Evolutionary conservation across 208 protist genomes (phyloP).

Genomic region (Trypanosoma congolense): DNA sequence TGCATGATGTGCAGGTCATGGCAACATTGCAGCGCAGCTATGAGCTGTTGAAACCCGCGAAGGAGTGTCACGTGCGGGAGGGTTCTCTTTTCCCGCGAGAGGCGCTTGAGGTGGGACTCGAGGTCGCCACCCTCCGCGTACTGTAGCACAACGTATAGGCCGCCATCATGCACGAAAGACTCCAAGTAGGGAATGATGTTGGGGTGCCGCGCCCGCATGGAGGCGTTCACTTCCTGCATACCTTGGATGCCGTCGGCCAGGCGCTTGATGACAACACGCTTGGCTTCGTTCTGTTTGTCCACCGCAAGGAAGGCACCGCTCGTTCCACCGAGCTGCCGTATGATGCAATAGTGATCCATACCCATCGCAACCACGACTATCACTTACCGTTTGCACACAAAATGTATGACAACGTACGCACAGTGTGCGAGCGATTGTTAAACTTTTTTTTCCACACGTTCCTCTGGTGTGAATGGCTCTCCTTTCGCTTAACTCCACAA

Average conservation of each 20-base stretch:
- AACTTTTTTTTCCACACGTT: no score
- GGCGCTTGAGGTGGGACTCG: slow-evolving; percentile 45
- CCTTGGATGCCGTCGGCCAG: slow-evolving; percentile 51
- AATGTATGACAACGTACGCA: no score
- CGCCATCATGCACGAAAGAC: slow-evolving; percentile 59
- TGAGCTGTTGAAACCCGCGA: slow-evolving; percentile 70
- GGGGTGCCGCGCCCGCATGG: slow-evolving; percentile 67
- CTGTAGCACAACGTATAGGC: slow-evolving; percentile 76
- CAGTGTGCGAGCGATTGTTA: no score
- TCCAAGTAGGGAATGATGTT: slow-evolving; percentile 77
- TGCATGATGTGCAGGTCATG: slow-evolving; percentile 80
- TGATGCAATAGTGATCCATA: slow-evolving; percentile 81
- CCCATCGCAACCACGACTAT: slow-evolving; percentile 37
- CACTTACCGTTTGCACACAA: no score
- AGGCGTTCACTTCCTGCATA: slow-evolving; percentile 76
- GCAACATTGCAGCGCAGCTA: slow-evolving; percentile 73
- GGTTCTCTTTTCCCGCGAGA: slow-evolving; percentile 36
- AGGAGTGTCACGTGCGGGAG: slow-evolving; percentile 47
- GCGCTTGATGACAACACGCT: slow-evolving; percentile 77
- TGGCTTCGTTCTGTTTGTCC: slow-evolving; percentile 50
- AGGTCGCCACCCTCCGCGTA: slow-evolving; percentile 85
- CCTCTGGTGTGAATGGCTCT: no score
- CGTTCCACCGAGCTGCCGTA: slow-evolving; percentile 72
- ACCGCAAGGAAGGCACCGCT: slow-evolving; percentile 64
- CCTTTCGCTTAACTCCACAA: no score